Evolutionary conservation across 352 stramenopile genomes (phyloP).

Genomic region (Phytophthora citricola): DNA sequence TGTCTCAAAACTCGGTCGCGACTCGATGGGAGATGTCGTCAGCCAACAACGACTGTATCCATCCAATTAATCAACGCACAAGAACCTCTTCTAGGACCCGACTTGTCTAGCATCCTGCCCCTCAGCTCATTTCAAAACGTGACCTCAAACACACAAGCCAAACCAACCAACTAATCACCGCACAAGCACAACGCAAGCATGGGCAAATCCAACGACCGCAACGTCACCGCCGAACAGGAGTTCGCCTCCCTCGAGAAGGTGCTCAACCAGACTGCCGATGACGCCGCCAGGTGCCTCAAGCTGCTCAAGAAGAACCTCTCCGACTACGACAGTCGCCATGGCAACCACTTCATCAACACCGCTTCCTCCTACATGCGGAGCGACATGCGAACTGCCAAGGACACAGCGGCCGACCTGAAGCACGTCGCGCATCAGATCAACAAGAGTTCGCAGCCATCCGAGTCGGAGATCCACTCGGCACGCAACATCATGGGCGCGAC

Average conservation of each 20-base stretch:
- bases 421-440: constrained; percentile 25
- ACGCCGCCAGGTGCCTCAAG: constrained; percentile 26
- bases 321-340: constrained; percentile 27
- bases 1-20: neutral
- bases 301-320: constrained; percentile 30
- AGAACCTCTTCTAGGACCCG: neutral
- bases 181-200: constrained; percentile 16
- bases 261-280: constrained; percentile 27
- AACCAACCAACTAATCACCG: constrained; percentile 2
- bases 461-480: constrained; percentile 17
- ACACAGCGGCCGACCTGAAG: constrained; percentile 25
- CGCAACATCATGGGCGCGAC: constrained; percentile 23
- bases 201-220: constrained; percentile 20
- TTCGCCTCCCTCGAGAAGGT: constrained; percentile 27
- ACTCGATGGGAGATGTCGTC: constrained; percentile 12
- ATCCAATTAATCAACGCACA: neutral
- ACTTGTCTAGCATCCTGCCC: too few relatives aligned
- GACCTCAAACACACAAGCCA: constrained; percentile 16
- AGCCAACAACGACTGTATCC: constrained; percentile 7
- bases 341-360: constrained; percentile 31
- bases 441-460: constrained; percentile 10
- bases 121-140: constrained; percentile 22
- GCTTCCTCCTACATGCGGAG: constrained; percentile 23
- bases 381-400: constrained; percentile 27
- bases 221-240: constrained; percentile 18